Conservation (phyloP, 75 land plant genomes). For the Ceratopteris richardii region DNA sequence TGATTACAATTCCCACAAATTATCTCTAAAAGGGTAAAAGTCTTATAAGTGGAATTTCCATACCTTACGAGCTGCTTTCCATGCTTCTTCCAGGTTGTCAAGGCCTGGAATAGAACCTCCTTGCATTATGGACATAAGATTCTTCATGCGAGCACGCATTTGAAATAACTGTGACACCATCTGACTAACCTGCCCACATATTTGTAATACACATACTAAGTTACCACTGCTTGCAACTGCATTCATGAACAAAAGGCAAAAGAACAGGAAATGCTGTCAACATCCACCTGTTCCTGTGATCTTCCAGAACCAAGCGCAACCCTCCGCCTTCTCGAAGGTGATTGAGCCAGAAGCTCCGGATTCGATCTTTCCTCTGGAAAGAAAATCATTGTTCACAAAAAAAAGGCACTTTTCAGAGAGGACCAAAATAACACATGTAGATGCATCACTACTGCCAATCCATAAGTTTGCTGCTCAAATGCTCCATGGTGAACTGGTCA, state of each 20-base stretch:
- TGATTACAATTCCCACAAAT: too few relatives aligned
- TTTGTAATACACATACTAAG: too few relatives aligned
- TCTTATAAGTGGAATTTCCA: not conserved
- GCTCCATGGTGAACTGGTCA: too few relatives aligned
- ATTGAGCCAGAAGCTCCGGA: conserved; percentile 89
- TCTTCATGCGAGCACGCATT: conserved; percentile 97
- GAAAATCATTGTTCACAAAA: not conserved
- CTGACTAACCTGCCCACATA: conserved; percentile 62
- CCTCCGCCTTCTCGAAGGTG: conserved; percentile 77
- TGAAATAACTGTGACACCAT: conserved; percentile 93
- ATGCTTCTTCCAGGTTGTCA: conserved; percentile 67
- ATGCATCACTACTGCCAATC: too few relatives aligned
- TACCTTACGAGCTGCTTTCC: conserved; percentile 74
- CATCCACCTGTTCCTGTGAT: conserved; percentile 77
- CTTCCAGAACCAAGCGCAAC: conserved; percentile 87
- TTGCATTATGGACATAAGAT: conserved; percentile 79
- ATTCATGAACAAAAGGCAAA: too few relatives aligned
- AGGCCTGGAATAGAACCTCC: conserved; percentile 87
- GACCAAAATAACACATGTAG: too few relatives aligned
- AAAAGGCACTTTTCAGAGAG: too few relatives aligned
- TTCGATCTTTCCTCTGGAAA: conserved; percentile 85
- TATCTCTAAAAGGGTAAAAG: too few relatives aligned
- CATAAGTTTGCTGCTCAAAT: too few relatives aligned
- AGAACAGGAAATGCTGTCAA: too few relatives aligned
- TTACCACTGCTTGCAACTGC: too few relatives aligned